Evolutionary conservation across 2,329 filamentous ascomycete species (phyloP).

Genomic region (Fusarium palustre): DNA sequence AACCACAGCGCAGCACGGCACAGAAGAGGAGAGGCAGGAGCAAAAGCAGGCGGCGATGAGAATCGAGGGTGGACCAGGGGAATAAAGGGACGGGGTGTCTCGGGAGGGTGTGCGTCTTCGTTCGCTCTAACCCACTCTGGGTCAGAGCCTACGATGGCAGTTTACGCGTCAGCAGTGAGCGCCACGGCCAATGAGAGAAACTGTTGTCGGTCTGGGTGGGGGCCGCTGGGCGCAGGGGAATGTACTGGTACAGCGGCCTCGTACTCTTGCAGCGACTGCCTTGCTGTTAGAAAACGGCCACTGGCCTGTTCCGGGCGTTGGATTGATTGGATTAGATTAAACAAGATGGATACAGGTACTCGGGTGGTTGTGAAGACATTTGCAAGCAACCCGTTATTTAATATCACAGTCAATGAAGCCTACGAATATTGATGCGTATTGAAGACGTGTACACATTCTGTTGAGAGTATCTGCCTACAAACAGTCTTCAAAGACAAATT

Average conservation of each 20-base stretch:
- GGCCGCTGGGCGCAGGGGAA: conserved; percentile 44
- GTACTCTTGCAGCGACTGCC: conserved; percentile 28
- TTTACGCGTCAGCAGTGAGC: conserved; percentile 55
- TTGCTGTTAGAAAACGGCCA: conserved; percentile 14
- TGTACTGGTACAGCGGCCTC: conserved; percentile 44
- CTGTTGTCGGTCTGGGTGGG: conserved; percentile 34
- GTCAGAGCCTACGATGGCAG: conserved; percentile 49
- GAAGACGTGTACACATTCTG: conserved; percentile 11
- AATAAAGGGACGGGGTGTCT: conserved; percentile 52
- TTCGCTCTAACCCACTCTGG: conserved; percentile 45
- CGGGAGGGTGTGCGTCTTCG: conserved; percentile 49
- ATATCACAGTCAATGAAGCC: conserved; percentile 11
- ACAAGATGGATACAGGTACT: neutral
- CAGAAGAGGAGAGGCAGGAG: conserved; percentile 39
- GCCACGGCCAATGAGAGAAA: conserved; percentile 48
- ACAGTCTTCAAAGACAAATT: neutral
- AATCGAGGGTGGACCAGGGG: conserved; percentile 50
- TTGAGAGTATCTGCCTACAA: neutral
- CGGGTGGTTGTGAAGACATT: conserved; percentile 1
- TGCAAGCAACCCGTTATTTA: conserved; percentile 25
- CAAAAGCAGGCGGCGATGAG: conserved; percentile 45
- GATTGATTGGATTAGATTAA: conserved; percentile 3
- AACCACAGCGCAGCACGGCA: conserved; percentile 12
- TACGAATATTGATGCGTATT: conserved; percentile 28
- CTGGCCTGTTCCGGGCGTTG: conserved; percentile 1